These are phyloP conservation scores for Ustilago hordei DNA, from an alignment of 1,284 basidiomycete species.

Conservation along the genomic window DNA sequence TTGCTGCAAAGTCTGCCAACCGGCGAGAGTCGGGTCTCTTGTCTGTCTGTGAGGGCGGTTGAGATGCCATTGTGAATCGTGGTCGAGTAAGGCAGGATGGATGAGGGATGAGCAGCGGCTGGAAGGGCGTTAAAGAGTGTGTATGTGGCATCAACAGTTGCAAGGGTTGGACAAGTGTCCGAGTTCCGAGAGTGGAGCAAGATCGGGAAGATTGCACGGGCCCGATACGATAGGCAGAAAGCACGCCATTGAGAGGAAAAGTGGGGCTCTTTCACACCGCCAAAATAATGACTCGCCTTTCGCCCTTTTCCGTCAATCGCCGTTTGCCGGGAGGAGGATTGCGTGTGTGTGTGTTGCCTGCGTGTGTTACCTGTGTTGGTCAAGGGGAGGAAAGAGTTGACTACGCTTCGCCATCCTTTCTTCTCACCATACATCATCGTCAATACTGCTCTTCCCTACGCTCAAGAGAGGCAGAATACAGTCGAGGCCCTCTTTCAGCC, in stretches of 20 bases:
- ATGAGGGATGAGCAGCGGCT: background rate
- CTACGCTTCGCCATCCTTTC: background rate
- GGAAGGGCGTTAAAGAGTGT: background rate
- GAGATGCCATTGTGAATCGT: slow-evolving; percentile 7
- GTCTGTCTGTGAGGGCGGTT: slow-evolving; percentile 6
- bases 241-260: slow-evolving; percentile 14
- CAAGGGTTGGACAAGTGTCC: background rate
- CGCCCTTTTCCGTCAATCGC: too few relatives aligned
- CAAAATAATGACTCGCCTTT: too few relatives aligned
- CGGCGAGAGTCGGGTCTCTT: slow-evolving; percentile 40
- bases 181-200: slow-evolving; percentile 18
- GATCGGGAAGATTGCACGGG: background rate
- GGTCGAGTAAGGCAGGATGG: background rate
- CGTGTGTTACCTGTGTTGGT: too few relatives aligned
- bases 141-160: too few relatives aligned
- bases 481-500: slow-evolving; percentile 23
- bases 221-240: slow-evolving; percentile 6
- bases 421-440: background rate
- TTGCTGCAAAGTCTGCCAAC: slow-evolving; percentile 59
- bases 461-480: slow-evolving; percentile 24
- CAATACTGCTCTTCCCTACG: slow-evolving; percentile 7
- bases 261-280: too few relatives aligned
- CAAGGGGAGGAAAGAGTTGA: too few relatives aligned
- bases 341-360: too few relatives aligned
- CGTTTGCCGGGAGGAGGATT: too few relatives aligned